Evolutionary conservation across 192 early-diverging fungal species (phyloP).

Genomic region (Coemansia sp.): DNA sequence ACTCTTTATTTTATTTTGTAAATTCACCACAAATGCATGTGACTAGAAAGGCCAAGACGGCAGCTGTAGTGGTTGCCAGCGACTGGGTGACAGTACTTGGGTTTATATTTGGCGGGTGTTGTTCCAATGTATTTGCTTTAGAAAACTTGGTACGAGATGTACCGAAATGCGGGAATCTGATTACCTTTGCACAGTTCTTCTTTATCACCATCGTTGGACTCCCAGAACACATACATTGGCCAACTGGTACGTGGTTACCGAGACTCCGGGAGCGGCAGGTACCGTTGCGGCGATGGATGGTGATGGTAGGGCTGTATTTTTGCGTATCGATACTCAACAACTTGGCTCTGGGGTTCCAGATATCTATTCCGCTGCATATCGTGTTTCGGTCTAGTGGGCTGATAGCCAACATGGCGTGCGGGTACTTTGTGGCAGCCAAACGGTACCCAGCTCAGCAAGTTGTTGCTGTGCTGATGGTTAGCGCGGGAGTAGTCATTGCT

Average conservation of each 20-base stretch:
- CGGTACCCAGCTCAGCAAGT: conserved; percentile 59
- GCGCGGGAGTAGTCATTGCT: conserved; percentile 72
- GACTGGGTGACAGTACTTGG: conserved; percentile 67
- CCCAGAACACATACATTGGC: conserved; percentile 56
- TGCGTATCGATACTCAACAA: conserved; percentile 82
- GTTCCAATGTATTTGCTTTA: conserved; percentile 83
- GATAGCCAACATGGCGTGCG: conserved; percentile 82
- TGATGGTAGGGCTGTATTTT: conserved; percentile 80
- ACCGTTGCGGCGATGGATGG: conserved; percentile 72
- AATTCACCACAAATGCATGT: conserved; percentile 4
- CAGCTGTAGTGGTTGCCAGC: conserved; percentile 21
- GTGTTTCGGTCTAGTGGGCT: conserved; percentile 85
- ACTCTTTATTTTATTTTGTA: not conserved
- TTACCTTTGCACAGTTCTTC: conserved; percentile 83
- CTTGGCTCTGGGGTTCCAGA: conserved; percentile 73
- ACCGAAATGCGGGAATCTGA: conserved; percentile 71
- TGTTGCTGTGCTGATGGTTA: conserved; percentile 73
- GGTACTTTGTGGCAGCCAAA: conserved; percentile 65
- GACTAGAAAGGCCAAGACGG: conserved; percentile 15
- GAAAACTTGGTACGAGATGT: conserved; percentile 69
- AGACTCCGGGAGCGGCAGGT: conserved; percentile 62
- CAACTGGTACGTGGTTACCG: conserved; percentile 45
- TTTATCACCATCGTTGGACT: conserved; percentile 77
- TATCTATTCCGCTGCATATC: conserved; percentile 89
- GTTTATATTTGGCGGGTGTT: conserved; percentile 88